Evolutionary conservation across 192 early-diverging fungal genomes (phyloP).

Genomic region (Neocallimastix lanati): DNA sequence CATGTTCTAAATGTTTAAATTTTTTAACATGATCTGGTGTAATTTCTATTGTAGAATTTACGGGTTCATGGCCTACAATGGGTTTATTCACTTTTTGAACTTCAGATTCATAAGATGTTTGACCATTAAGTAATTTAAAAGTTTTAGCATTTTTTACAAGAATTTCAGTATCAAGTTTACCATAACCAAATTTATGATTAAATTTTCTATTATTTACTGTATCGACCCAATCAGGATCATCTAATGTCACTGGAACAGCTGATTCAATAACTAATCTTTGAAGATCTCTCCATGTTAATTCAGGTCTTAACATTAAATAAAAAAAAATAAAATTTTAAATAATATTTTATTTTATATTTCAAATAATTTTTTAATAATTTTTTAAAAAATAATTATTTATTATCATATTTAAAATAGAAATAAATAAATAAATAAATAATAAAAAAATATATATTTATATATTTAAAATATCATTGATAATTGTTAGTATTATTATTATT

Average conservation of each 20-base stretch:
- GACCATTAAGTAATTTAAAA: constrained; percentile 39
- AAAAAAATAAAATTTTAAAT: not conserved
- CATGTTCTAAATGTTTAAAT: constrained; percentile 56
- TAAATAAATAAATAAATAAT: too few species aligned
- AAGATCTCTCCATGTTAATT: constrained; percentile 84
- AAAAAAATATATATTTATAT: too few species aligned
- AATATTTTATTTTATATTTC: too few species aligned
- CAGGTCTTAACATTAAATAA: constrained; percentile 38
- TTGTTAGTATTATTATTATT: too few species aligned
- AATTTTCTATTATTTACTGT: constrained; percentile 54
- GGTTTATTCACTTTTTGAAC: constrained; percentile 1
- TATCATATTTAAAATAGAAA: too few species aligned
- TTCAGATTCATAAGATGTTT: constrained; percentile 32
- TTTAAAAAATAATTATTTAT: too few species aligned
- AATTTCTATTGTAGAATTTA: not conserved
- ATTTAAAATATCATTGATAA: too few species aligned
- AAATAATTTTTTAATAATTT: too few species aligned
- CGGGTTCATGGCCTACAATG: not conserved
- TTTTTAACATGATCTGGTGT: not conserved
- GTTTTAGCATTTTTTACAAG: constrained; percentile 63
- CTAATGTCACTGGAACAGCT: constrained; percentile 48
- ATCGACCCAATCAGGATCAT: constrained; percentile 53
- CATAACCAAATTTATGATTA: constrained; percentile 91
- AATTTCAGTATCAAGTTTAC: constrained; percentile 63
- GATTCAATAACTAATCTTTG: constrained; percentile 69